These are phyloP conservation scores for Lagenaria siceraria DNA, from an alignment of 306 rosid genomes.

Conservation along the genomic window DNA sequence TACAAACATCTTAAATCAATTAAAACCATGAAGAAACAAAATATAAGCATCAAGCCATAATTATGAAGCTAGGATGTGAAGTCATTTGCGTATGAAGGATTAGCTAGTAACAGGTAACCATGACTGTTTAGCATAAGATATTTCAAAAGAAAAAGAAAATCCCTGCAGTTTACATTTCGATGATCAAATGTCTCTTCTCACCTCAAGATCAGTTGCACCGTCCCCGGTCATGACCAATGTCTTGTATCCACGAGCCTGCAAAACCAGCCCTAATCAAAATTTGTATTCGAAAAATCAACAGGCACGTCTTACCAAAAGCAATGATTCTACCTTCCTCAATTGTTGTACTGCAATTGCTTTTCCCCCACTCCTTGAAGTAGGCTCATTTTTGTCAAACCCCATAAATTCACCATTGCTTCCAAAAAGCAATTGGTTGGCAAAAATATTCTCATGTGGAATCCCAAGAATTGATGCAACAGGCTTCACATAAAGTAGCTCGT, in stretches of 20 bases:
- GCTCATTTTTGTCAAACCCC: conserved; percentile 74
- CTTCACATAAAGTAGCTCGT: conserved; percentile 36
- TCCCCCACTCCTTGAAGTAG: conserved; percentile 90
- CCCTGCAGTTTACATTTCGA: background rate
- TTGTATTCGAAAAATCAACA: conserved; percentile 7
- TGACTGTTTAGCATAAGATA: background rate
- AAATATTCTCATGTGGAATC: conserved; percentile 55
- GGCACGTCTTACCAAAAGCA: background rate
- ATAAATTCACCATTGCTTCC: conserved; percentile 76
- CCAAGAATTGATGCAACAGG: conserved; percentile 80
- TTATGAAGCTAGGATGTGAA: background rate
- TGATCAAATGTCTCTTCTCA: conserved; percentile 13
- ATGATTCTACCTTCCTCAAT: conserved; percentile 55
- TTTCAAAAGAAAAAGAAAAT: background rate
- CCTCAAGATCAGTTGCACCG: conserved; percentile 96
- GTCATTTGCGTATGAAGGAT: background rate
- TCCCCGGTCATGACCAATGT: conserved; percentile 78
- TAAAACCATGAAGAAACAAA: background rate
- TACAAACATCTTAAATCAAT: background rate
- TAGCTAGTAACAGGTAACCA: background rate
- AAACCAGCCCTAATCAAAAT: conserved; percentile 18
- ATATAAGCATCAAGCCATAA: background rate
- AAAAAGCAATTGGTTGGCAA: conserved; percentile 78
- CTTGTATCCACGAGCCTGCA: conserved; percentile 63
- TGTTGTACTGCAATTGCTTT: conserved; percentile 80